Evolutionary conservation across 306 rosid genomes (phyloP).

Genomic region (Crotalaria pallida): DNA sequence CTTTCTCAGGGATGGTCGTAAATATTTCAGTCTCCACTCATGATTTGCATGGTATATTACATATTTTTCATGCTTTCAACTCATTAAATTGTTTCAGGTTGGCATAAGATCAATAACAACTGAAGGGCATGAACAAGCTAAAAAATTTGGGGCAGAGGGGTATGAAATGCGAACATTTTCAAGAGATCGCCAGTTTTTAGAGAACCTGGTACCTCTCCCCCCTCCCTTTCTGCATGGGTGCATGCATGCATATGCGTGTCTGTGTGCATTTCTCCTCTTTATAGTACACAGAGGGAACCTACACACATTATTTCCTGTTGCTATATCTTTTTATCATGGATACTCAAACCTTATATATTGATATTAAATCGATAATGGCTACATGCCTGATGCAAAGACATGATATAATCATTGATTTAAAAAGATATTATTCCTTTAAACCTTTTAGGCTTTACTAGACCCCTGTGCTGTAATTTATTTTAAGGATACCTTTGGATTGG

Average conservation of each 20-base stretch:
- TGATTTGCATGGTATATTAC: neutral
- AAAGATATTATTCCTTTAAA: neutral
- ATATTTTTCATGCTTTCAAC: neutral
- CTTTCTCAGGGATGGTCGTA: neutral
- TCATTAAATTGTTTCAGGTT: slow-evolving; percentile 49
- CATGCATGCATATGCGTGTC: too few relatives aligned
- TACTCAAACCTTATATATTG: neutral
- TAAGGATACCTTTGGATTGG: neutral
- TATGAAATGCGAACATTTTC: slow-evolving; percentile 90
- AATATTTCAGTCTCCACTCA: neutral
- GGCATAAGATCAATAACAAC: slow-evolving; percentile 73
- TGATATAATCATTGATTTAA: neutral
- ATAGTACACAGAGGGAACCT: neutral
- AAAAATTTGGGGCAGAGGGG: slow-evolving; percentile 84
- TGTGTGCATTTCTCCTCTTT: neutral
- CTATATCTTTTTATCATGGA: neutral
- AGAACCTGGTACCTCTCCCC: slow-evolving; percentile 46
- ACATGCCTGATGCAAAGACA: neutral
- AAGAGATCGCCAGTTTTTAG: slow-evolving; percentile 61
- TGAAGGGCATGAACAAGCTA: slow-evolving; percentile 90
- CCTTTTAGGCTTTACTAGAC: neutral
- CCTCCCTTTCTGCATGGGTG: too few relatives aligned
- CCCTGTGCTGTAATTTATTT: neutral
- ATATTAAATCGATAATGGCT: neutral
- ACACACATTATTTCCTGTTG: neutral